phyloP scores from a whole-genome alignment of 306 rosid genomes.

The Psophocarpus tetragonolobus region DNA sequence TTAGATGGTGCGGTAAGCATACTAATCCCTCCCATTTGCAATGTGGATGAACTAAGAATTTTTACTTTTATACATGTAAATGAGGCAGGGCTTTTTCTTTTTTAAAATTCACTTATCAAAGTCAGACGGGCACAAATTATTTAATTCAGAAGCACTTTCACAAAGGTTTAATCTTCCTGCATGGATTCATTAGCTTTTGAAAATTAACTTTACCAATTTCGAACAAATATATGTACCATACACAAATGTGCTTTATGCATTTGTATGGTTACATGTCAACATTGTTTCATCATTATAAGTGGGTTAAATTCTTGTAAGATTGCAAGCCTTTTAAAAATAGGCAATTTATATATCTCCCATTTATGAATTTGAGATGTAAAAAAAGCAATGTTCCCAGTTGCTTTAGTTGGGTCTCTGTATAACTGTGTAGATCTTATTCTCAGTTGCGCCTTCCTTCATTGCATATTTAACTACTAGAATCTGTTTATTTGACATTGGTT shows the following conservation, averaged over 20 bases:
- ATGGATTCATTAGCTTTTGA: not conserved
- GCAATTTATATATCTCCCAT: not conserved
- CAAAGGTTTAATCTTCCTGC: not conserved
- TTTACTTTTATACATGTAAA: not conserved
- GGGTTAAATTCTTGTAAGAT: not conserved
- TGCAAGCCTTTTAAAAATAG: not conserved
- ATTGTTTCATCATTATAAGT: not conserved
- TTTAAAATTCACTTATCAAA: not conserved
- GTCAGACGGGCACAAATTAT: not conserved
- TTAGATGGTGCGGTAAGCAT: constrained; percentile 84
- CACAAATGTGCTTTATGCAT: not conserved
- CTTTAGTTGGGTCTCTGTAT: not conserved
- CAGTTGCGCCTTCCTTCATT: not conserved
- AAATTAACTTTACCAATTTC: not conserved
- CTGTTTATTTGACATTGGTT: constrained; percentile 31
- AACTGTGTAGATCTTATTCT: not conserved
- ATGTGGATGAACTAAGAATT: not conserved
- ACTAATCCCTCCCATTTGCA: not conserved
- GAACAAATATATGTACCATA: not conserved
- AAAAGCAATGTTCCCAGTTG: not conserved
- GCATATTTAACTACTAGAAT: not conserved
- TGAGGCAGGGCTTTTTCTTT: not conserved
- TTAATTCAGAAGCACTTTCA: not conserved
- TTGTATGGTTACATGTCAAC: not conserved
- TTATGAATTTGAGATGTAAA: not conserved